Evolutionary conservation across 495 filamentous ascomycete species (phyloP).

Genomic region (Tetracladium marchalianum): DNA sequence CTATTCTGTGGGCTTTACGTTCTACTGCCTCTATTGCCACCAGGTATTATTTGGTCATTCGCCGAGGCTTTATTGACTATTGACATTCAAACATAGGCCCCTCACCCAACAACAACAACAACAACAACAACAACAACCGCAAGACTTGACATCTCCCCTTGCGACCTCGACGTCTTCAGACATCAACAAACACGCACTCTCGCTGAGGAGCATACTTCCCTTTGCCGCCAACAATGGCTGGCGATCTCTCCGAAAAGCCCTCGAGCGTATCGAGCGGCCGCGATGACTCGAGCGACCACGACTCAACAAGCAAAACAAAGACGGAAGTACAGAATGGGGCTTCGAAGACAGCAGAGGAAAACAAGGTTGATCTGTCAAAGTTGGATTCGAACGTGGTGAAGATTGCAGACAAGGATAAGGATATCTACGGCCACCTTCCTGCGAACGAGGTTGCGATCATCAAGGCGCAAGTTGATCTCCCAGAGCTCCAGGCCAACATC

Average conservation of each 20-base stretch:
- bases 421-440: slow-evolving; percentile 47
- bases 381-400: slow-evolving; percentile 41
- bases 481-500: slow-evolving; percentile 52
- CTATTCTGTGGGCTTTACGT: too few relatives aligned
- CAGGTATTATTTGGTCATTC: too few relatives aligned
- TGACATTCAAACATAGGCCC: too few relatives aligned
- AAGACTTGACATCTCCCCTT: too few relatives aligned
- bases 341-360: neutral
- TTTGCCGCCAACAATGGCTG: slow-evolving; percentile 16
- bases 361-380: slow-evolving; percentile 25
- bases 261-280: slow-evolving; percentile 8
- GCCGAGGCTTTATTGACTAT: too few relatives aligned
- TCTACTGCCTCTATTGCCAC: too few relatives aligned
- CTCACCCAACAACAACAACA: too few relatives aligned
- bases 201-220: too few relatives aligned
- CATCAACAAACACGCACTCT: too few relatives aligned
- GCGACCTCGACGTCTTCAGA: too few relatives aligned
- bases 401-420: slow-evolving; percentile 28
- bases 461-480: slow-evolving; percentile 60
- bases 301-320: slow-evolving; percentile 8
- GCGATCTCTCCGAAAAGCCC: slow-evolving; percentile 18
- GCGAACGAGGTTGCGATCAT: slow-evolving; percentile 57
- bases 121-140: too few relatives aligned
- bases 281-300: slow-evolving; percentile 14
- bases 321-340: neutral